Evolutionary conservation across 2,329 filamentous ascomycete genomes (phyloP).

Genomic region (Calonectria henricotiae): DNA sequence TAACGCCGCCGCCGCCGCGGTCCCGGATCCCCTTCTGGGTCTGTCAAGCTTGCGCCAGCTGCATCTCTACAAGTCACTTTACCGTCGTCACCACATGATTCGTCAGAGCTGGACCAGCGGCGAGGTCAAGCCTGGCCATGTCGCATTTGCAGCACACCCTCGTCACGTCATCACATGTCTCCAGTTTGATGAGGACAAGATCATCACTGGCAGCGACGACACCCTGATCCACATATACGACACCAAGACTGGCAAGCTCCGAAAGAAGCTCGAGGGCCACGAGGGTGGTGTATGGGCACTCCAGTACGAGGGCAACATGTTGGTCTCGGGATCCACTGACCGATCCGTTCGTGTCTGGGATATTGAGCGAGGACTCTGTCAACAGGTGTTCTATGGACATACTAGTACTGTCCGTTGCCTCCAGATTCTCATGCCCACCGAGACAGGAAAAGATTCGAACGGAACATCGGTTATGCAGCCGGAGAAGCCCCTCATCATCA

Average conservation of each 20-base stretch:
- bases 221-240: constrained; percentile 99
- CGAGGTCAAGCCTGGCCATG: constrained; percentile 87
- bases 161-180: constrained; percentile 97
- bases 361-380: constrained; percentile 92
- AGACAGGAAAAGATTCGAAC: constrained; percentile 80
- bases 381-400: constrained; percentile 97
- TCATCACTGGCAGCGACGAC: constrained; percentile 97
- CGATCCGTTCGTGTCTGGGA: constrained; percentile 99
- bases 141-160: constrained; percentile 97
- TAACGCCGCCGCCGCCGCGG: constrained; percentile 84
- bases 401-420: constrained; percentile 97
- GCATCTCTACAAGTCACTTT: constrained; percentile 96
- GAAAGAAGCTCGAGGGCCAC: constrained; percentile 89
- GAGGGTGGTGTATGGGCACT: constrained; percentile 98
- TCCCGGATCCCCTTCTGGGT: constrained; percentile 87
- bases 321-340: constrained; percentile 97
- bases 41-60: constrained; percentile 84
- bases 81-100: constrained; percentile 93
- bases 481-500: constrained; percentile 95
- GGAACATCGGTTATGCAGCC: constrained; percentile 90
- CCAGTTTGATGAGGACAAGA: constrained; percentile 98
- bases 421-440: constrained; percentile 91
- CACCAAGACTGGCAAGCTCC: constrained; percentile 91
- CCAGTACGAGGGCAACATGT: constrained; percentile 94
- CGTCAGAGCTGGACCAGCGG: constrained; percentile 93